Conservation (phyloP, 2,329 filamentous ascomycete genomes). For the Microascus cirrosus region DNA sequence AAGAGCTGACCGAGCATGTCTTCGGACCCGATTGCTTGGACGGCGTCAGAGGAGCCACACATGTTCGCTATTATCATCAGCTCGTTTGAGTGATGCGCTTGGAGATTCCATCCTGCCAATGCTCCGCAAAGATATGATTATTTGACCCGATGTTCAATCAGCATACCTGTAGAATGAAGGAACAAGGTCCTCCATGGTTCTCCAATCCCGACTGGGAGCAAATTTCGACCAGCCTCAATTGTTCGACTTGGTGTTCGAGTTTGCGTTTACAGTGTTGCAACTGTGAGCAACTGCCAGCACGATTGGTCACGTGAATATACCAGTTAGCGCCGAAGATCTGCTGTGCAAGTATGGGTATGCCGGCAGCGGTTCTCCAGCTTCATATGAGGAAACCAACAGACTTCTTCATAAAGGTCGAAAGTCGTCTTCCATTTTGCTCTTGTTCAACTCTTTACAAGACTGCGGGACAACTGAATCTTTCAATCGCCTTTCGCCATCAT, state of each 20-base stretch:
- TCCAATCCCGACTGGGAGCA: no score
- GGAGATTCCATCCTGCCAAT: background rate
- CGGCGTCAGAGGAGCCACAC: conserved; percentile 78
- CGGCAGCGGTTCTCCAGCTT: background rate
- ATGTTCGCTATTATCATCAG: background rate
- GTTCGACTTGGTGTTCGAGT: no score
- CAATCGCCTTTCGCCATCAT: background rate
- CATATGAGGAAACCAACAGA: background rate
- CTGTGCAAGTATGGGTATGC: background rate
- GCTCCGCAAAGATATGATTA: background rate
- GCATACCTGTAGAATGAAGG: no score
- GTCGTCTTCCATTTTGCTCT: background rate
- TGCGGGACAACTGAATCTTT: background rate
- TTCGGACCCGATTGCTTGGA: conserved; percentile 40
- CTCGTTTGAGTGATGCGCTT: background rate
- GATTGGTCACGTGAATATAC: background rate
- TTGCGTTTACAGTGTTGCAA: background rate
- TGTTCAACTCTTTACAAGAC: background rate
- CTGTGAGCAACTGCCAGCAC: background rate
- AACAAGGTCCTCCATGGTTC: no score
- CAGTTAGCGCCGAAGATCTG: background rate
- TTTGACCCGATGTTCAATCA: background rate
- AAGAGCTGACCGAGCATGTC: conserved; percentile 61
- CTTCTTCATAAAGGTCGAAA: background rate
- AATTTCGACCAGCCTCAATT: no score